These are phyloP conservation scores for Bolboschoenus planiculmis DNA, from an alignment of 176 grass and related monocot species.

Conservation along the genomic window DNA sequence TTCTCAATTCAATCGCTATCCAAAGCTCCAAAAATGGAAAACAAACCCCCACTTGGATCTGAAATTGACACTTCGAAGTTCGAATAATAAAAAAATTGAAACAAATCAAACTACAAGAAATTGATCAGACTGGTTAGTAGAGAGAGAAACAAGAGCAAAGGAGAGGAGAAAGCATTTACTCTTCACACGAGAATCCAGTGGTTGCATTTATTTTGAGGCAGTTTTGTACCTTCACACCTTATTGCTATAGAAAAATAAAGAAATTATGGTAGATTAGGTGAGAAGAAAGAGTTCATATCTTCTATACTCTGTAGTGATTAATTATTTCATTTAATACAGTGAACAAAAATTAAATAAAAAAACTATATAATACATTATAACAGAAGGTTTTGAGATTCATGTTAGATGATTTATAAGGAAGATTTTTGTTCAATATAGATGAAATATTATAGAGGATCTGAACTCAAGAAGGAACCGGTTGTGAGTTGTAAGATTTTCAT, in stretches of 20 bases:
- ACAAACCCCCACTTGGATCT: neutral
- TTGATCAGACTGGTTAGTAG: neutral
- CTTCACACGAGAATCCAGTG: slow-evolving; percentile 25
- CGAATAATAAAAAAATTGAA: neutral
- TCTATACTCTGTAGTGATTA: too few relatives aligned
- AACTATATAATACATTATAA: too few relatives aligned
- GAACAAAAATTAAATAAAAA: too few relatives aligned
- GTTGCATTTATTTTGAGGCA: slow-evolving; percentile 5
- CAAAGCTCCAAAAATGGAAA: neutral
- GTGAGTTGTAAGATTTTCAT: too few relatives aligned
- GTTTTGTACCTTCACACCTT: neutral
- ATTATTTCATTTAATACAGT: too few relatives aligned
- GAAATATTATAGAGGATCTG: too few relatives aligned
- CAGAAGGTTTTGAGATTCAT: too few relatives aligned
- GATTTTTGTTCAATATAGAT: too few relatives aligned
- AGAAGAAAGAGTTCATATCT: too few relatives aligned
- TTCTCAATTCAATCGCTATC: too few relatives aligned
- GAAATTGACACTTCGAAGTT: neutral
- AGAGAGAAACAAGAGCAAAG: neutral
- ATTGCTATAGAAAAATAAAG: neutral
- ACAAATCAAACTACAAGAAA: neutral
- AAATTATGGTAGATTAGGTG: neutral
- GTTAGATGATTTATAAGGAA: too few relatives aligned
- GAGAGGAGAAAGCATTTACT: slow-evolving; percentile 44
- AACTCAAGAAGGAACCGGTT: too few relatives aligned